Evolutionary conservation across 805 yeast genomes (phyloP), one percentile per base, ranked within the genome.

Genomic region (Candida pini): DNA sequence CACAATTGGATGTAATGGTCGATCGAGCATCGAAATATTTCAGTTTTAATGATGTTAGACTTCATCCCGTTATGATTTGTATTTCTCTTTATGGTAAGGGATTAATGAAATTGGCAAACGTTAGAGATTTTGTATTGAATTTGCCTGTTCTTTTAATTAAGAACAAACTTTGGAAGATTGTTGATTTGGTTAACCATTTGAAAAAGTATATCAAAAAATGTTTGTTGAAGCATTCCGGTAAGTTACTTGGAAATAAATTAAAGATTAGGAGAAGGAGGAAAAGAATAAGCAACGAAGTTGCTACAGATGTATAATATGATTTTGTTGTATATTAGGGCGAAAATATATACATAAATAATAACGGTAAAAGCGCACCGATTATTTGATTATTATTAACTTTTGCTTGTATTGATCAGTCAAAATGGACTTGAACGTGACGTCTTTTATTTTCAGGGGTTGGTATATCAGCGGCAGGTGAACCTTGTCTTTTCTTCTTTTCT

Each of bases 31-130:
- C 84, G 18, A 75, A 73, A 38, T 85, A 74, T 52, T 66, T 83
- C 56, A 80, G 84, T 45, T 74, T 89, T 40, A 73, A 76, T 17
- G 62, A 72, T 12, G 66, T 90, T 41, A 63, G 60, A 21, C 49
- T 81, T 26, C 64, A 68, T 23, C 55, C 68, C n/a, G 65, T 75
- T 25, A 53, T 63, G n/a, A 53, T 89, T 12, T 68, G 78, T 34
- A 69, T 88, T 18, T 82, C 95, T 32, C 85, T 85, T 59, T 76
- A 77, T 54, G 95, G 92, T 7, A 76, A 76, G 12, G 85, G 88
- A 10, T 66, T 75, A 19, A 64, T 73, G 47, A 75, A 81, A 44
- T 60, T 90, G 36, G 71, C 85, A 26, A 87, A 89, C 51, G 86
- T 90, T 6, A 82, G 84, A 34, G 75, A 83, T 45, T 78, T 90